These are phyloP conservation scores for Carallia brachiata DNA, from an alignment of 345 rosid species.

Conservation along the genomic window DNA sequence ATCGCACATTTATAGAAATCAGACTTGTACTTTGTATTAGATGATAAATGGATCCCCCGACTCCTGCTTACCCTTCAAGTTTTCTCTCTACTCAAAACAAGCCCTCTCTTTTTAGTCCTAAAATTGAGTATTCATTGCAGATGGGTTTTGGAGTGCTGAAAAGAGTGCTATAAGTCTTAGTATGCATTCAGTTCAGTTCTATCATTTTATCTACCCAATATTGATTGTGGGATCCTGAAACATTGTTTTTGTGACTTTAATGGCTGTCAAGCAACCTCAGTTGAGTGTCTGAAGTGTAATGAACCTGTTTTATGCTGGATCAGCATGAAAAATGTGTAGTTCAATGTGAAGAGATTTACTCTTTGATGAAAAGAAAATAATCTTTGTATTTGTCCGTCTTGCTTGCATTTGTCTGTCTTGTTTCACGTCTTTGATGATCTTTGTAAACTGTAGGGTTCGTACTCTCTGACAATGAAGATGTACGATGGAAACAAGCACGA, in stretches of 20 bases:
- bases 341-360: neutral
- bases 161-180: too few species aligned
- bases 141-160: neutral
- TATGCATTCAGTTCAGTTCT: too few species aligned
- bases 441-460: constrained; percentile 60
- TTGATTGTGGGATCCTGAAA: too few species aligned
- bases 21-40: neutral
- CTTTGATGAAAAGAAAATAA: neutral
- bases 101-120: neutral
- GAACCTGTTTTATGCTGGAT: too few species aligned
- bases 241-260: too few species aligned
- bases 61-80: neutral
- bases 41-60: neutral
- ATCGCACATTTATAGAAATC: neutral
- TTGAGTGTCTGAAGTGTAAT: too few species aligned
- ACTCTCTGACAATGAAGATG: constrained; percentile 91
- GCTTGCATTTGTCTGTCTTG: neutral
- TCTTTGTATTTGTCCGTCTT: neutral
- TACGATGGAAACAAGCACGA: constrained; percentile 39
- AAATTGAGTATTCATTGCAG: neutral
- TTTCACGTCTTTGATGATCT: neutral
- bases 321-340: neutral
- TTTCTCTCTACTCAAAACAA: neutral
- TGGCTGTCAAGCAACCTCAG: too few species aligned
- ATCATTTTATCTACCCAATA: too few species aligned